These are phyloP conservation scores for Suillus luteus DNA, from an alignment of 768 basidiomycete species.

Conservation along the genomic window DNA sequence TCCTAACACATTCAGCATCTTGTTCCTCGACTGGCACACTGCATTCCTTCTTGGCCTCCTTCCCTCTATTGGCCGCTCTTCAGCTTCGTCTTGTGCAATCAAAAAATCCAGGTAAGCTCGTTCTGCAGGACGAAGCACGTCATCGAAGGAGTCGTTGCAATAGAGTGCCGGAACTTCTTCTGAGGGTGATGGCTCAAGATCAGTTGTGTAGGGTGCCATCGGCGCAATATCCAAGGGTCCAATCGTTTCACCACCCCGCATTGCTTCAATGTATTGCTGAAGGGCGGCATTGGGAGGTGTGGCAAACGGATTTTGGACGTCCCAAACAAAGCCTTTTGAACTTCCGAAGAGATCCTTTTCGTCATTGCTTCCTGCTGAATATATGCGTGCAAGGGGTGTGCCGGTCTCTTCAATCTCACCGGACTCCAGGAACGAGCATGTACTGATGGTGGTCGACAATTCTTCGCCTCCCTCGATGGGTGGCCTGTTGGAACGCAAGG, in stretches of 20 bases:
- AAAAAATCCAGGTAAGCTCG: slow-evolving; percentile 9
- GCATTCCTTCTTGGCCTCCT: slow-evolving; percentile 12
- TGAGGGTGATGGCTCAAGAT: neutral
- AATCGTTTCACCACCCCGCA: slow-evolving; percentile 4
- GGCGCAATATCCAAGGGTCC: slow-evolving; percentile 10
- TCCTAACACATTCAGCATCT: slow-evolving; percentile 16
- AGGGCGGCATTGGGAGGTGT: slow-evolving; percentile 5
- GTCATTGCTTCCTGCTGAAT: neutral
- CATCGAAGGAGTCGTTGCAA: neutral
- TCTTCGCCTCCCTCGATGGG: neutral
- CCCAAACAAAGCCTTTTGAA: slow-evolving; percentile 19
- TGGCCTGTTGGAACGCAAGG: neutral
- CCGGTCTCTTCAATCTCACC: slow-evolving; percentile 6
- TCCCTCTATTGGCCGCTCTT: slow-evolving; percentile 7
- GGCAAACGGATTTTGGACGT: slow-evolving; percentile 19
- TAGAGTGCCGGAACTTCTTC: neutral
- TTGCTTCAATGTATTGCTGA: slow-evolving; percentile 4
- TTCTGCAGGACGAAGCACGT: slow-evolving; percentile 1
- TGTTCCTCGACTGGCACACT: slow-evolving; percentile 13
- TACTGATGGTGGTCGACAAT: slow-evolving; percentile 3
- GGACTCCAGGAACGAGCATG: slow-evolving; percentile 9
- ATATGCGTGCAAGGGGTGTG: slow-evolving; percentile 4
- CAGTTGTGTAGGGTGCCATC: neutral
- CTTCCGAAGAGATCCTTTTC: neutral
- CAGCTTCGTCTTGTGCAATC: slow-evolving; percentile 7